Conservation (phyloP, 805 yeast species). For the Naumovozyma castellii region DNA sequence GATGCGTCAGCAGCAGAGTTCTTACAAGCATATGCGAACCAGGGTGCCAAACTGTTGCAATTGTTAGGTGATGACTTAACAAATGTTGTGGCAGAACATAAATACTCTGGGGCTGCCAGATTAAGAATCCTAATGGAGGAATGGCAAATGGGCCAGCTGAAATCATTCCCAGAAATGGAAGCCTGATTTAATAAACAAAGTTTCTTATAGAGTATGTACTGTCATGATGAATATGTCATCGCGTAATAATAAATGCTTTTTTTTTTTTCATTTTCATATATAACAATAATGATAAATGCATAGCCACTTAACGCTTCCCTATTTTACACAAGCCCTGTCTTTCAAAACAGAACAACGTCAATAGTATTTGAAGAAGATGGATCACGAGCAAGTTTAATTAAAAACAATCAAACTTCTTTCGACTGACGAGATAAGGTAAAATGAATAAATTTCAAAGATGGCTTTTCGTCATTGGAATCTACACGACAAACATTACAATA, state of each 20-base stretch:
- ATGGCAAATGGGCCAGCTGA: conserved; percentile 43
- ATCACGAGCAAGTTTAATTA: too few species aligned
- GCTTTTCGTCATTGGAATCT: conserved; percentile 3
- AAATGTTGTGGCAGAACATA: conserved; percentile 37
- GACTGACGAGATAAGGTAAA: too few species aligned
- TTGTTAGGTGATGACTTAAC: conserved; percentile 46
- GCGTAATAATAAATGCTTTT: too few species aligned
- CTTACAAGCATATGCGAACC: conserved; percentile 49
- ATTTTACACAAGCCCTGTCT: too few species aligned
- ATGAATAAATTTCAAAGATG: neutral
- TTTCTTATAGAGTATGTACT: too few species aligned
- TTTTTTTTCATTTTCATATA: too few species aligned
- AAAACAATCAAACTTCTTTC: too few species aligned
- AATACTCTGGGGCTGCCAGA: conserved; percentile 71
- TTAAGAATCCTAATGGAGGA: conserved; percentile 72
- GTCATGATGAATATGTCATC: too few species aligned
- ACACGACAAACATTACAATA: conserved; percentile 5
- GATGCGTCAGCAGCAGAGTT: conserved; percentile 64
- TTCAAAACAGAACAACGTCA: too few species aligned
- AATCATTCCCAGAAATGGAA: conserved; percentile 31
- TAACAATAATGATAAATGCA: too few species aligned
- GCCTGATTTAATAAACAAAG: conserved; percentile 9
- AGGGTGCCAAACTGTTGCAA: conserved; percentile 53
- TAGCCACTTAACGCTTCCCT: too few species aligned
- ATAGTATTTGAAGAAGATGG: too few species aligned